These are phyloP conservation scores for Xylaria sp. DNA, from an alignment of 2,329 filamentous ascomycete species.

Conservation along the genomic window DNA sequence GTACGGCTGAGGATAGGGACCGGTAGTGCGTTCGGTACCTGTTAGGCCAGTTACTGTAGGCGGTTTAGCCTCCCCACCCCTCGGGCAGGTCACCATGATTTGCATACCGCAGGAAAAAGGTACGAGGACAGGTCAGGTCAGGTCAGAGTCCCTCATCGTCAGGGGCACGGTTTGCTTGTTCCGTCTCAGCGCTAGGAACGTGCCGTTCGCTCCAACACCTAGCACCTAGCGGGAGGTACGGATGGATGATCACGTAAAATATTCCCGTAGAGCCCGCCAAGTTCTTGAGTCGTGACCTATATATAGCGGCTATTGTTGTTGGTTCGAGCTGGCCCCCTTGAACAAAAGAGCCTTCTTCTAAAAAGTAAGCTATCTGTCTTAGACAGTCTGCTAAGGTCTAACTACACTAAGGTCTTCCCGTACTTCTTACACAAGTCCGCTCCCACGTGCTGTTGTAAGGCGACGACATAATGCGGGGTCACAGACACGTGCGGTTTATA, in stretches of 20 bases:
- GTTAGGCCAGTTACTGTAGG: not conserved
- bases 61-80: too few species aligned
- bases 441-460: not conserved
- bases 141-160: not conserved
- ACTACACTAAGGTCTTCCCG: too few species aligned
- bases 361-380: too few species aligned
- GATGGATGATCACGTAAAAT: too few species aligned
- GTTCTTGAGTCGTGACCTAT: too few species aligned
- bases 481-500: not conserved
- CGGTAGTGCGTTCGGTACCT: not conserved
- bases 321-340: not conserved
- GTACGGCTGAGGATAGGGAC: not conserved
- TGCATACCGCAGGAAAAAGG: not conserved
- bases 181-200: not conserved
- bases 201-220: not conserved
- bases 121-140: too few species aligned
- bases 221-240: too few species aligned
- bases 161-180: not conserved
- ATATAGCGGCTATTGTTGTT: not conserved
- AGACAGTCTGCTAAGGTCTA: too few species aligned
- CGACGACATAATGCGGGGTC: not conserved
- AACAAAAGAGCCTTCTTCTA: not conserved
- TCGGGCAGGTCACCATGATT: not conserved
- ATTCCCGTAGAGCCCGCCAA: too few species aligned
- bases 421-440: not conserved